Percentiles rank a stretch among this genome's conserved stretches.
phyloP scores from a whole-genome alignment of 306 rosid genomes.

The Quillaja saponaria region DNA sequence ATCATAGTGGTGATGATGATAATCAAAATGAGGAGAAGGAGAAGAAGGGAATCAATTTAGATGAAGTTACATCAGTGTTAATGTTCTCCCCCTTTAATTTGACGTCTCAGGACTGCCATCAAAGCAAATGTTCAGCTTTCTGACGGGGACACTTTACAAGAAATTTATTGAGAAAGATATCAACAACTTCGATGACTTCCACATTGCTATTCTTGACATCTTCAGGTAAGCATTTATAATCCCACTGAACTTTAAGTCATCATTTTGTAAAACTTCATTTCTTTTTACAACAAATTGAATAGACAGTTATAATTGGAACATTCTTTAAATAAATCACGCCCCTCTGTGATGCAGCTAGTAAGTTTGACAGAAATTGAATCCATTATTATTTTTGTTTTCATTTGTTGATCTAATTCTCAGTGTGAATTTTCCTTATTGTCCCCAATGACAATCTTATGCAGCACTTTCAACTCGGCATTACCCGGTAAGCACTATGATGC shows the following conservation, averaged over 20 bases:
- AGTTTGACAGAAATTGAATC: not conserved
- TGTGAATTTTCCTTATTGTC: not conserved
- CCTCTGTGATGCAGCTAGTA: not conserved
- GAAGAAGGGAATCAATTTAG: no score
- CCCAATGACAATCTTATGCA: slow-evolving; percentile 19
- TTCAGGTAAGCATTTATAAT: slow-evolving; percentile 47
- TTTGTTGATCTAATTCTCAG: not conserved
- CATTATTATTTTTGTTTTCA: not conserved
- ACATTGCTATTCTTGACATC: slow-evolving; percentile 57
- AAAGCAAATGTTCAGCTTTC: slow-evolving; percentile 21
- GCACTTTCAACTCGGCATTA: slow-evolving; percentile 54
- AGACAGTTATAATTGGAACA: not conserved
- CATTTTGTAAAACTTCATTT: not conserved
- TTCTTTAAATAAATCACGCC: not conserved
- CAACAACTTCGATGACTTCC: slow-evolving; percentile 29
- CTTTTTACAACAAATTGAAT: not conserved
- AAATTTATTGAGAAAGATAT: slow-evolving; percentile 34
- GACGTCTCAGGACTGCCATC: slow-evolving; percentile 39
- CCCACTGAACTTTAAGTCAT: not conserved
- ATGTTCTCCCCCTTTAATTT: slow-evolving; percentile 12
- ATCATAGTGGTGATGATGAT: no score
- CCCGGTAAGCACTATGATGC: slow-evolving; percentile 65
- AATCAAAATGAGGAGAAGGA: no score
- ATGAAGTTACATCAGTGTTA: not conserved
- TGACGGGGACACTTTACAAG: slow-evolving; percentile 36